Base-by-base conservation (phyloP, 176 grass and related monocot species). In the Bonia amplexicaulis region DNA sequence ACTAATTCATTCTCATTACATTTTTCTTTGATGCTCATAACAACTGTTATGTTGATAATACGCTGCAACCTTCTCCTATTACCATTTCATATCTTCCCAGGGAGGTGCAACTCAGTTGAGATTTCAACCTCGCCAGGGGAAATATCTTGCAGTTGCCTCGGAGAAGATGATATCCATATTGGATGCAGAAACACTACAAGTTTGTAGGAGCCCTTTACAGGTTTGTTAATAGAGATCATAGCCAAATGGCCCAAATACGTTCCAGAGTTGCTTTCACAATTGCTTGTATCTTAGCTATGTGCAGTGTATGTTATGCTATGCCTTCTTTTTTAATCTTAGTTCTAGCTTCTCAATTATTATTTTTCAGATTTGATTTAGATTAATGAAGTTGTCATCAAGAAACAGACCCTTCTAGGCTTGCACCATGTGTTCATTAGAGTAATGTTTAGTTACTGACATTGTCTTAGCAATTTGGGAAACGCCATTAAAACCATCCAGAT, bases 61-160 rank as follows among this genome's bases (percentile, higher is more conserved):
- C 5, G 61, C 51, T 87, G 29, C 74, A 70, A 63, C 55, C 15
- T 63, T 26, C 29, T 51, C 31, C 6, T 79, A 37, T 7, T 71
- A 44, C 39, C 27, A 22, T 86, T 74, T 91, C 12, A 12, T 78
- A 40, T 26, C 16, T 71, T 40, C 49, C 2, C 70, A 97, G 96
- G 96, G 85, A 71, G 89, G 96, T 72, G 94, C 89, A 79, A 91
- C 93, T 61, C 96, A 98, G 84, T 93, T 98, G 93, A 93, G 96
- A 89, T 98, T 95, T 90, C 96, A 98, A 84, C 93, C 96, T 82
- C 62, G 80, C 44, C 85, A 83, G 77, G 96, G 93, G 58, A 92
- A 92, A 72, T 98, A 93, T 90, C 80, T 95, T 69, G 93, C 93
- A 26, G 96, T 91, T 45, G 91, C 96, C 16, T 94, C 91, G 0